These are phyloP conservation scores for Microthlaspi erraticum DNA, from an alignment of 345 rosid species.

Conservation along the genomic window DNA sequence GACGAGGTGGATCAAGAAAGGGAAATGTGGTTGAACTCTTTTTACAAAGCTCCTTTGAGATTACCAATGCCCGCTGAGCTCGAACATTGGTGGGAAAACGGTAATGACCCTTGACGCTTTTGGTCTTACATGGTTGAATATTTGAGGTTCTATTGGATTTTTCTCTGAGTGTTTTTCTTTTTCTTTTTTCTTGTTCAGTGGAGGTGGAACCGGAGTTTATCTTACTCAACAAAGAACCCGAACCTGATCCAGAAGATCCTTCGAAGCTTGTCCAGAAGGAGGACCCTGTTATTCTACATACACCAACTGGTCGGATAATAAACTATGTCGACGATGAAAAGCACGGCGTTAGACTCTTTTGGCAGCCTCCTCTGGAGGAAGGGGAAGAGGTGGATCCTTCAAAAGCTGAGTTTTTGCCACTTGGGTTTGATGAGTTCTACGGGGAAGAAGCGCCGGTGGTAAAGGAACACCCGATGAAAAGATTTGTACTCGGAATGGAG, in stretches of 20 bases:
- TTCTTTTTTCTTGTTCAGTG: slow-evolving; percentile 46
- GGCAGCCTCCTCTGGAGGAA: slow-evolving; percentile 82
- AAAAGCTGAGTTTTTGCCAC: slow-evolving; percentile 76
- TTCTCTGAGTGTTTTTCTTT: slow-evolving; percentile 3
- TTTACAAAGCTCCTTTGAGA: slow-evolving; percentile 88
- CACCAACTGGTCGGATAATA: slow-evolving; percentile 78
- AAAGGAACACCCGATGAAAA: slow-evolving; percentile 54
- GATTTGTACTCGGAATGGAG: slow-evolving; percentile 53
- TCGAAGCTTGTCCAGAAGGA: slow-evolving; percentile 66
- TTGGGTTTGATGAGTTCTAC: slow-evolving; percentile 90
- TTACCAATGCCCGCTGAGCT: slow-evolving; percentile 96
- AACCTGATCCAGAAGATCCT: slow-evolving; percentile 88
- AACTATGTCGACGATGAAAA: slow-evolving; percentile 86
- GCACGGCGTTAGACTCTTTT: slow-evolving; percentile 79
- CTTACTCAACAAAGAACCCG: slow-evolving; percentile 81
- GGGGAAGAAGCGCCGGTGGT: slow-evolving; percentile 57
- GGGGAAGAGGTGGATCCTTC: slow-evolving; percentile 74
- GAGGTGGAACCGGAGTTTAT: slow-evolving; percentile 83
- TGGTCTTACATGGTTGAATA: slow-evolving; percentile 22
- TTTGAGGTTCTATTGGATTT: slow-evolving; percentile 4
- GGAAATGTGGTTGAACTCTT: slow-evolving; percentile 94
- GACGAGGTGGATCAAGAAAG: slow-evolving; percentile 91
- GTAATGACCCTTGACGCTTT: slow-evolving; percentile 45
- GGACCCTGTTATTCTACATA: slow-evolving; percentile 85
- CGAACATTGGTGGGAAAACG: slow-evolving; percentile 91